Evolutionary conservation across 345 rosid genomes (phyloP).

Genomic region (Eucalyptus globulus): DNA sequence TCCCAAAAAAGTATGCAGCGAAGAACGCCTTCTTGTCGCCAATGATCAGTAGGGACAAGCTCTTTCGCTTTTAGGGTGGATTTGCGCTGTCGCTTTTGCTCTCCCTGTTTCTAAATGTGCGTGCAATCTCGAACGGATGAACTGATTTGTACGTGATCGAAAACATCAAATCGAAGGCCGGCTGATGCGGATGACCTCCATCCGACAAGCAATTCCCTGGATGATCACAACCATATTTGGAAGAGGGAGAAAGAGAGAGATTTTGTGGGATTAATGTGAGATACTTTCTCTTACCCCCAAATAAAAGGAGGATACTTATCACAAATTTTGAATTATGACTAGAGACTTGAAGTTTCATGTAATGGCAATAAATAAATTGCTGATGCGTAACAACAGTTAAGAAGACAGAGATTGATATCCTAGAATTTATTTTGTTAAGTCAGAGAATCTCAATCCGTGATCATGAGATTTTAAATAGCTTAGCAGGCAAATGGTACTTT

Average conservation of each 20-base stretch:
- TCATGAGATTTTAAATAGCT: neutral
- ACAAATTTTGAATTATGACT: neutral
- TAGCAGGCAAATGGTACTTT: neutral
- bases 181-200: neutral
- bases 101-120: neutral
- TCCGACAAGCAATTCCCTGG: neutral
- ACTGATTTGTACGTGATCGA: neutral
- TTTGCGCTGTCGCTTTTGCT: neutral
- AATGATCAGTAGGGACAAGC: neutral
- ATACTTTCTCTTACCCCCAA: neutral
- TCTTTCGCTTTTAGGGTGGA: neutral
- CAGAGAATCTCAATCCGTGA: neutral
- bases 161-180: neutral
- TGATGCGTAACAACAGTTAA: neutral
- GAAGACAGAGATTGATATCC: neutral
- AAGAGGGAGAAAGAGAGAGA: neutral
- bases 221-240: neutral
- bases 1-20: neutral
- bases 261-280: neutral
- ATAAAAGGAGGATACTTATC: neutral
- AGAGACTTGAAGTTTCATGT: neutral
- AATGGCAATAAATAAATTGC: neutral
- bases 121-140: neutral
- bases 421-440: neutral
- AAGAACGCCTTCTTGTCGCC: neutral